Conservation (phyloP, 2,329 filamentous ascomycete genomes). For the Aspergillus japonicus region DNA sequence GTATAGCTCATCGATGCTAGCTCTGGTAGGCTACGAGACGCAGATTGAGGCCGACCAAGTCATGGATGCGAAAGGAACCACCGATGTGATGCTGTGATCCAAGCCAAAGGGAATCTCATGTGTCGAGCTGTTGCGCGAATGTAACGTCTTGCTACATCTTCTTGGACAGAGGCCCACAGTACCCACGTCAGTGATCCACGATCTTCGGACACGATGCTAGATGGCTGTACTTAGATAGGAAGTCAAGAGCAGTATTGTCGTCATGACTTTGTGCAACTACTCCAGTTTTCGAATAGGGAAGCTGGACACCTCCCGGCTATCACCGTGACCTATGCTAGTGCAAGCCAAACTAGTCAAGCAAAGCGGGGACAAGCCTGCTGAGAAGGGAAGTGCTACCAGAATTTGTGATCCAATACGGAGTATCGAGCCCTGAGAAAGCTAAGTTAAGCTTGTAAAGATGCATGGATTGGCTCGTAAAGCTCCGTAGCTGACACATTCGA, state of each 20-base stretch:
- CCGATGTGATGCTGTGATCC: conserved; percentile 12
- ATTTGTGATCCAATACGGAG: not conserved
- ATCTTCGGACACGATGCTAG: conserved; percentile 2
- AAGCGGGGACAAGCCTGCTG: not conserved
- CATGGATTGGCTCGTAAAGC: not conserved
- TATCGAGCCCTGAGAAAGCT: not conserved
- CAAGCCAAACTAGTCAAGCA: not conserved
- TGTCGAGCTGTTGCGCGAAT: conserved; percentile 16
- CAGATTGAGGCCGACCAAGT: conserved; percentile 6
- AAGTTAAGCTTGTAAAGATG: not conserved
- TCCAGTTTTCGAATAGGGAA: not conserved
- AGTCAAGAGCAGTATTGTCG: conserved; percentile 13
- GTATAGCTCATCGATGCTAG: conserved; percentile 12
- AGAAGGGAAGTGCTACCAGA: not conserved
- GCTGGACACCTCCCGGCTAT: not conserved
- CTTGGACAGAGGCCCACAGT: conserved; percentile 14
- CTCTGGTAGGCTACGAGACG: conserved; percentile 10
- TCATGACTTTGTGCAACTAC: conserved; percentile 9
- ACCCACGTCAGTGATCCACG: conserved; percentile 9
- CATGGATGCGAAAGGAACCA: conserved; percentile 20
- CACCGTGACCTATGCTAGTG: not conserved
- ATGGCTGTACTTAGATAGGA: not conserved
- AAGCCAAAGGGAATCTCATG: conserved; percentile 1
- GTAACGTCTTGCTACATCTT: conserved; percentile 33
- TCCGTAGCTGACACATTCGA: not conserved